Base-by-base conservation (phyloP, 2,329 filamentous ascomycete genomes). In the Trichoderma semiorbis region DNA sequence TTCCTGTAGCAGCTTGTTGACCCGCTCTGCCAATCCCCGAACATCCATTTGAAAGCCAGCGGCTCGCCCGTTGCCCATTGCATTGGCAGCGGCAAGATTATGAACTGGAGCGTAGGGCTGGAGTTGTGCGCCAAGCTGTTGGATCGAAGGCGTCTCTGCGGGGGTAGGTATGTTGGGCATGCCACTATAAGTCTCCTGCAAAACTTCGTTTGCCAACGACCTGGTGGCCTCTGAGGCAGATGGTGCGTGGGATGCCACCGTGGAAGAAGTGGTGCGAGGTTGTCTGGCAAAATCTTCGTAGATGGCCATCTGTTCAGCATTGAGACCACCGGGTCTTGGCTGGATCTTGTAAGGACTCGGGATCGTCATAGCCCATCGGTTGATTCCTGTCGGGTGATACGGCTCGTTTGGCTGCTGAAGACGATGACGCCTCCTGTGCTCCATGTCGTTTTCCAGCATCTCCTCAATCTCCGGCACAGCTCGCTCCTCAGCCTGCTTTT, bases 251-350 rank as follows among this genome's bases (percentile, higher is more conserved):
- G 85, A 83, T 2, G 86, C 80, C 79, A 90, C 80, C 81, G 89
- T 78, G 78, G 85, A 79, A 83, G 86, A 75, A 78, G 85, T 80
- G 78, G 87, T 88, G 70, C 94, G 91, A 32, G 93, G 91, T 79
- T 97, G 94, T 70, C 94, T 88, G 11, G 93, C 94, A 80, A 99
- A 99, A 74, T 98, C 95, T 78, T 98, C 95, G 78, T 99, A 99
- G 30, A 99, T 97, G 12, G 93, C 93, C 84, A 98, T 89, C 78
- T 99, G 96, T 77, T 98, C 94, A 28, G 92, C 87, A 78, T 97
- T 98, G 66, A 99, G 84, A 5, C 95, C 95, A 66, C 82, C 81
- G 70, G 85, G 78, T 73, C 80, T 88, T 14, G 93, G 91, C 47
- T 92, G 91, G 75, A 98, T 89, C 77, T 96, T 94, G 84, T 94